phyloP scores from a whole-genome alignment of 2,329 filamentous ascomycete species.

The Hansfordia pulvinata region DNA sequence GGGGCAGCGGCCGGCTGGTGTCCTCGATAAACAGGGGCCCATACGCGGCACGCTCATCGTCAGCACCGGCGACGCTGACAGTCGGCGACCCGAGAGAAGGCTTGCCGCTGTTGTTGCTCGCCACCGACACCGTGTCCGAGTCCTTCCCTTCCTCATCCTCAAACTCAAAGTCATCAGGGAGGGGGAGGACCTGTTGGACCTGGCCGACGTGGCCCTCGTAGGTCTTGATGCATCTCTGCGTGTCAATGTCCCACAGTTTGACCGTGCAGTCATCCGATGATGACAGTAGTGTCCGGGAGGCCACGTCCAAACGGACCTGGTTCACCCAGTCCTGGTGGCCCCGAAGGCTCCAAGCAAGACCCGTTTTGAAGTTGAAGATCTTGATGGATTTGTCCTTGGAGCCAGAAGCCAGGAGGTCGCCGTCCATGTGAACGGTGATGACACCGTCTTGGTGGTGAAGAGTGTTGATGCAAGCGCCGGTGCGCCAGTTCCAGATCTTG shows the following conservation, averaged over 20 bases:
- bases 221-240: constrained; percentile 57
- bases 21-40: constrained; percentile 49
- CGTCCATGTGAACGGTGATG: constrained; percentile 77
- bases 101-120: constrained; percentile 30
- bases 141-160: constrained; percentile 50
- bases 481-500: constrained; percentile 94
- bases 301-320: constrained; percentile 73
- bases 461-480: constrained; percentile 72
- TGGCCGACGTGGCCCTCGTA: constrained; percentile 90
- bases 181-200: constrained; percentile 77
- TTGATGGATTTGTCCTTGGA: constrained; percentile 84
- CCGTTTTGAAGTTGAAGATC: constrained; percentile 83
- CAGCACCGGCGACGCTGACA: constrained; percentile 11
- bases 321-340: constrained; percentile 96
- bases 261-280: constrained; percentile 88
- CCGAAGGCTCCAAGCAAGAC: constrained; percentile 63
- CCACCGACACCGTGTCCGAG: constrained; percentile 38
- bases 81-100: constrained; percentile 10
- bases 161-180: constrained; percentile 81
- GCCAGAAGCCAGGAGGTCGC: constrained; percentile 72
- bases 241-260: constrained; percentile 87
- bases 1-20: constrained; percentile 54
- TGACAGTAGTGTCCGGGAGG: constrained; percentile 77
- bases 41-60: constrained; percentile 39
- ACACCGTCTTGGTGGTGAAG: constrained; percentile 72